phyloP scores from a whole-genome alignment of 495 filamentous ascomycete genomes.

The Aspergillus wentii region DNA sequence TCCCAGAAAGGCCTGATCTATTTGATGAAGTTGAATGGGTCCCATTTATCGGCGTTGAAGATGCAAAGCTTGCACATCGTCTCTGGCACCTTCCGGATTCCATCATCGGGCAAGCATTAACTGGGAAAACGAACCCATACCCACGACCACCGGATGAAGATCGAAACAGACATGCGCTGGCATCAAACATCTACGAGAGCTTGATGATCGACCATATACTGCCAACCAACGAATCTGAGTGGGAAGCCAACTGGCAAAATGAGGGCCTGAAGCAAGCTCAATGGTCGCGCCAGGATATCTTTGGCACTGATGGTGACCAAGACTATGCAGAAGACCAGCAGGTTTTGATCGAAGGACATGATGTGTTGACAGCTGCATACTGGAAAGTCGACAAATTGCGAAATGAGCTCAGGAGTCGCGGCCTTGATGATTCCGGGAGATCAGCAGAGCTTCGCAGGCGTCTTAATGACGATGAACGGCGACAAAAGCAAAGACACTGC shows the following conservation, averaged over 20 bases:
- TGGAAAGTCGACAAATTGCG: conserved; percentile 1
- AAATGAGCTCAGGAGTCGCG: neutral
- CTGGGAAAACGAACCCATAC: conserved; percentile 1
- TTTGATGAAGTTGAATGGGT: conserved; percentile 15
- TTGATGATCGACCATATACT: conserved; percentile 1
- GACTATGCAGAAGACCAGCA: neutral
- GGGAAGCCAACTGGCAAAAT: neutral
- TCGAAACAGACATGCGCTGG: neutral
- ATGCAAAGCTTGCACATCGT: conserved; percentile 19
- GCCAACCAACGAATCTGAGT: neutral
- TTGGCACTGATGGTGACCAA: neutral
- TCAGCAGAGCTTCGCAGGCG: conserved; percentile 2
- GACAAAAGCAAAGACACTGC: conserved; percentile 3
- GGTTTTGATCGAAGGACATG: neutral
- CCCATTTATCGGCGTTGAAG: conserved; percentile 6
- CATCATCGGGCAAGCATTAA: conserved; percentile 9
- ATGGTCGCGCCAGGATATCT: neutral
- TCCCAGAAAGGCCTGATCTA: conserved; percentile 16
- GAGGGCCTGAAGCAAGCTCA: neutral
- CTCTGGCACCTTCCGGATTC: conserved; percentile 19
- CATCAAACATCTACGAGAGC: conserved; percentile 2
- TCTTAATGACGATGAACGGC: conserved; percentile 2
- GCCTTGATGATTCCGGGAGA: neutral
- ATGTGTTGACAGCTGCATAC: conserved; percentile 1
- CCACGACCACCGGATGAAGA: conserved; percentile 2